phyloP scores from a whole-genome alignment of 129 eudicot species.

The Glebionis coronaria region DNA sequence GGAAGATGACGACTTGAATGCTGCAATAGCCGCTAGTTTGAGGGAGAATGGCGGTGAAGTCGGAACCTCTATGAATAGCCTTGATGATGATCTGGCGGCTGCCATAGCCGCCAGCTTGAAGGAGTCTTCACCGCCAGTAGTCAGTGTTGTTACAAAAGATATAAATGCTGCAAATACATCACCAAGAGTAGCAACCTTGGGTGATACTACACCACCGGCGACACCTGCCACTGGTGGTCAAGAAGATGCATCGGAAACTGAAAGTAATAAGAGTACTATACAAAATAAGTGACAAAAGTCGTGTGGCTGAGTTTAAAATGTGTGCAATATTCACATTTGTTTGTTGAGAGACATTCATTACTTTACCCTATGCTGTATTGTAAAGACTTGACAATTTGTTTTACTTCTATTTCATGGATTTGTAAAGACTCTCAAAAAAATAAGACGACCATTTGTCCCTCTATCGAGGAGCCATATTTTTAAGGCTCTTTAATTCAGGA shows the following conservation, averaged over 20 bases:
- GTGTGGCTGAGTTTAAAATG: slow-evolving; percentile 13
- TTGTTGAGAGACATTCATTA: neutral
- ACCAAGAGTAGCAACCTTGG: neutral
- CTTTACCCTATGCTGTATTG: slow-evolving; percentile 14
- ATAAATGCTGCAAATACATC: slow-evolving; percentile 7
- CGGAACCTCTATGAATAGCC: slow-evolving; percentile 25
- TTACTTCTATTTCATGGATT: slow-evolving; percentile 25
- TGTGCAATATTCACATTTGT: slow-evolving; percentile 16
- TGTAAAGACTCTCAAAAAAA: slow-evolving; percentile 21
- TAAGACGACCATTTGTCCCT: neutral
- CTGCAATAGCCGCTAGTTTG: slow-evolving; percentile 95
- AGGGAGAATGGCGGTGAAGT: slow-evolving; percentile 49
- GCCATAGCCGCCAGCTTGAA: slow-evolving; percentile 42
- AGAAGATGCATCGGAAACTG: slow-evolving; percentile 17
- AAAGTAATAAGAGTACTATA: slow-evolving; percentile 17
- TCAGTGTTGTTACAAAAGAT: slow-evolving; percentile 19
- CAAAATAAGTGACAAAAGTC: slow-evolving; percentile 29
- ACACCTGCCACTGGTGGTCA: slow-evolving; percentile 5
- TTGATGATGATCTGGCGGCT: slow-evolving; percentile 38
- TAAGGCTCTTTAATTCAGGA: too few relatives aligned
- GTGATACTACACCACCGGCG: slow-evolving; percentile 13
- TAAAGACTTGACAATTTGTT: slow-evolving; percentile 35
- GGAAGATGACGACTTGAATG: slow-evolving; percentile 75
- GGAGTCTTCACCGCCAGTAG: slow-evolving; percentile 27
- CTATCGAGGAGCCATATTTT: too few relatives aligned